phyloP scores from a whole-genome alignment of 2,329 filamentous ascomycete genomes.

The Sphaerulina vaccinii region DNA sequence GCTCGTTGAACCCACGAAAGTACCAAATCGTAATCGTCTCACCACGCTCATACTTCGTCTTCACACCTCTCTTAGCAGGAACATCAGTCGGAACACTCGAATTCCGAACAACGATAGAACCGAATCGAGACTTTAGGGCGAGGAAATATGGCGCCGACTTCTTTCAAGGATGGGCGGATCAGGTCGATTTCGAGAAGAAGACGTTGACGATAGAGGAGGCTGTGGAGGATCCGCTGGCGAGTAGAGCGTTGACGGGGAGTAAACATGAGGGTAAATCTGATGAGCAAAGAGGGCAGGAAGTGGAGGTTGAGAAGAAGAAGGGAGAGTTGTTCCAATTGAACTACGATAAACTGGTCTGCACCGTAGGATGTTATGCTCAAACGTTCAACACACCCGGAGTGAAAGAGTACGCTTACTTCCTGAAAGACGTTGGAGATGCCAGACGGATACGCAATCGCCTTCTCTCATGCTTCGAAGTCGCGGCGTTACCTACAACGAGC shows the following conservation, averaged over 20 bases:
- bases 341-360: slow-evolving; percentile 81
- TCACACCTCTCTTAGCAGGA: slow-evolving; percentile 79
- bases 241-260: slow-evolving; percentile 49
- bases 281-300: slow-evolving; percentile 51
- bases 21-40: slow-evolving; percentile 76
- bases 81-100: slow-evolving; percentile 85
- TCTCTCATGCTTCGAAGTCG: slow-evolving; percentile 71
- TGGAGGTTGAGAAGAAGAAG: slow-evolving; percentile 40
- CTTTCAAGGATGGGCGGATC: slow-evolving; percentile 81
- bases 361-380: slow-evolving; percentile 80
- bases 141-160: slow-evolving; percentile 63
- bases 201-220: slow-evolving; percentile 70
- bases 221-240: slow-evolving; percentile 56
- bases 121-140: slow-evolving; percentile 66
- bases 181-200: slow-evolving; percentile 75
- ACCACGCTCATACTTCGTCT: slow-evolving; percentile 86
- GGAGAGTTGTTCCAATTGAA: slow-evolving; percentile 67
- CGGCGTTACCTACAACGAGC: slow-evolving; percentile 61
- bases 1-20: slow-evolving; percentile 66
- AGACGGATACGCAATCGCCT: slow-evolving; percentile 62
- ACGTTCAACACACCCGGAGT: slow-evolving; percentile 85
- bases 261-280: slow-evolving; percentile 11
- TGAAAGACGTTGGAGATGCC: slow-evolving; percentile 81
- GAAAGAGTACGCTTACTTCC: slow-evolving; percentile 76
- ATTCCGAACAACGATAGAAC: slow-evolving; percentile 80